phyloP scores from a whole-genome alignment of 164 flowering plant species.

The Cinnamomum micranthum region DNA sequence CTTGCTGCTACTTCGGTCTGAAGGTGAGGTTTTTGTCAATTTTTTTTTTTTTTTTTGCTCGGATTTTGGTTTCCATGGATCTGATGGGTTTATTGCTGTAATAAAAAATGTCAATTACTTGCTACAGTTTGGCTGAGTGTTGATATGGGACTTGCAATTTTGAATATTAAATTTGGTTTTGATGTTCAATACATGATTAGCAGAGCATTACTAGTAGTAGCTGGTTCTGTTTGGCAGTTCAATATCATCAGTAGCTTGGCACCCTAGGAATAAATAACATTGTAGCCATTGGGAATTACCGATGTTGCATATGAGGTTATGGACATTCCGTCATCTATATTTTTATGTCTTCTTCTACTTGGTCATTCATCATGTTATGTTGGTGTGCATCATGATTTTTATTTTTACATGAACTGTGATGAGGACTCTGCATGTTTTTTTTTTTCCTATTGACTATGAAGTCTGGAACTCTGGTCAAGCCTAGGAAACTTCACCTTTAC shows the following conservation, averaged over 20 bases:
- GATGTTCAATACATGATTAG: background rate
- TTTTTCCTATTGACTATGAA: too few species aligned
- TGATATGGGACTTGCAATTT: background rate
- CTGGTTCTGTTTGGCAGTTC: background rate
- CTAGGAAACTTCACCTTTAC: too few species aligned
- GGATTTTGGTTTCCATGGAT: too few species aligned
- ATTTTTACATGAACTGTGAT: background rate
- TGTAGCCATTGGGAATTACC: background rate
- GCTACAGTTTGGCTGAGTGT: background rate
- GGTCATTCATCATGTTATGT: background rate
- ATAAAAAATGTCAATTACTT: too few species aligned
- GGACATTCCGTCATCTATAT: background rate
- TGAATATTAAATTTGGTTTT: background rate
- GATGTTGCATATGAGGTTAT: background rate
- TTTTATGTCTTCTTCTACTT: too few species aligned
- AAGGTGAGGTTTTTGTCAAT: too few species aligned
- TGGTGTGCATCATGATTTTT: background rate
- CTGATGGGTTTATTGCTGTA: too few species aligned
- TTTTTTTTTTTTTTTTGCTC: too few species aligned
- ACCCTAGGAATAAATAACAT: background rate
- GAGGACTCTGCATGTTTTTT: too few species aligned
- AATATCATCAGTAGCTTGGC: background rate
- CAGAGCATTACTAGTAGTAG: background rate
- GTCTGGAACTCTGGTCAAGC: too few species aligned
- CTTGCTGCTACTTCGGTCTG: too few species aligned